These are phyloP conservation scores for Postia placenta DNA, from an alignment of 768 basidiomycete genomes.

Conservation along the genomic window DNA sequence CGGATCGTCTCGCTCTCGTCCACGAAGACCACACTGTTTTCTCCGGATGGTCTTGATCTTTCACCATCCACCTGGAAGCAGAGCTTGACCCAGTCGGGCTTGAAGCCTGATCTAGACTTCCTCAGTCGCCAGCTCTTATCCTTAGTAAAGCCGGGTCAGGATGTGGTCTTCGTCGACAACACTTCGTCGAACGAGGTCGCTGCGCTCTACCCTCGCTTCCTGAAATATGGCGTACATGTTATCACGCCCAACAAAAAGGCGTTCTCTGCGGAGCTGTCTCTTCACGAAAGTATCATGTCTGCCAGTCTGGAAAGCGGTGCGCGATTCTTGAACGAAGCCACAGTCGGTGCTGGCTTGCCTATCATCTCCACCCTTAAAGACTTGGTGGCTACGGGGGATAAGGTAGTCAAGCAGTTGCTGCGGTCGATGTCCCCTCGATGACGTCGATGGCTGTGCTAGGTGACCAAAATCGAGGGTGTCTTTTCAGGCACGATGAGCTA, in stretches of 20 bases:
- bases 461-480: slow-evolving; percentile 86
- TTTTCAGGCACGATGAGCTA: slow-evolving; percentile 98
- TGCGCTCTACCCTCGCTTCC: slow-evolving; percentile 70
- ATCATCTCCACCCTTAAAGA: slow-evolving; percentile 91
- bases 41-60: slow-evolving; percentile 39
- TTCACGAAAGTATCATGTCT: slow-evolving; percentile 65
- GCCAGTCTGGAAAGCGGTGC: slow-evolving; percentile 56
- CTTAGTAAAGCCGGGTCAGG: slow-evolving; percentile 40
- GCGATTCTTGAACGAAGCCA: slow-evolving; percentile 80
- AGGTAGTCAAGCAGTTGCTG: slow-evolving; percentile 45
- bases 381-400: slow-evolving; percentile 87
- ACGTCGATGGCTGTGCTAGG: slow-evolving; percentile 2
- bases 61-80: slow-evolving; percentile 36
- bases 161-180: slow-evolving; percentile 82
- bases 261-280: slow-evolving; percentile 61
- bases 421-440: too few species aligned
- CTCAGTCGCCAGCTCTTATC: slow-evolving; percentile 37
- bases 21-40: slow-evolving; percentile 54
- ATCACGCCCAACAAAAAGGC: slow-evolving; percentile 99
- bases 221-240: slow-evolving; percentile 74
- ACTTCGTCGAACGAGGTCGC: slow-evolving; percentile 85
- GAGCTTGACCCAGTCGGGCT: slow-evolving; percentile 42
- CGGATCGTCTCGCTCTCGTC: slow-evolving; percentile 64
- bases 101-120: slow-evolving; percentile 34
- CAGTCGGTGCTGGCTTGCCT: slow-evolving; percentile 94